A percentile compares a stretch with the other conserved stretches of the same genome.
Evolutionary conservation across 768 basidiomycete genomes (phyloP).

Genomic region (Mycena galericulata): DNA sequence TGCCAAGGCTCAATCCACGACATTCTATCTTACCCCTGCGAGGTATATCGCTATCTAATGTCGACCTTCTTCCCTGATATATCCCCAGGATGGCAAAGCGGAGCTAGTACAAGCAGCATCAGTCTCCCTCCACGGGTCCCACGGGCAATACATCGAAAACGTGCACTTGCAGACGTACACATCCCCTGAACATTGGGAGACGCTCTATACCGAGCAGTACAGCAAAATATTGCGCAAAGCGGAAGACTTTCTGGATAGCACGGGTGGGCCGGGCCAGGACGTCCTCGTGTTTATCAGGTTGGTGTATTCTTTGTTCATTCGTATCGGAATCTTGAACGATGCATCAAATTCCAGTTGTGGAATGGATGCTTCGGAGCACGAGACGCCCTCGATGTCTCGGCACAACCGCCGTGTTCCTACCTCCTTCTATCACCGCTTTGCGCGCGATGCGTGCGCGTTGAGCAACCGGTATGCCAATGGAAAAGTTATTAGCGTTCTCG

Average conservation of each 20-base stretch:
- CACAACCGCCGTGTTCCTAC: slow-evolving; percentile 91
- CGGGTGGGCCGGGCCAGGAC: slow-evolving; percentile 73
- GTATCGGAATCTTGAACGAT: slow-evolving; percentile 1
- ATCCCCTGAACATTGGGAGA: slow-evolving; percentile 76
- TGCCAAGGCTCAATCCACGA: slow-evolving; percentile 84
- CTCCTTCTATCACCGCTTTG: slow-evolving; percentile 88
- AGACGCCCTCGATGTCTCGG: slow-evolving; percentile 90
- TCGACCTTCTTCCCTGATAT: background rate
- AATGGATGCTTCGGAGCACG: slow-evolving; percentile 95
- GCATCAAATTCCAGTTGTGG: slow-evolving; percentile 74
- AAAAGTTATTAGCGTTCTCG: slow-evolving; percentile 87
- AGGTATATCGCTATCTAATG: slow-evolving; percentile 59
- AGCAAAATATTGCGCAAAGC: slow-evolving; percentile 74
- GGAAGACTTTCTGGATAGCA: slow-evolving; percentile 74
- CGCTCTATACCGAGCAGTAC: slow-evolving; percentile 78
- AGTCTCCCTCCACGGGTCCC: slow-evolving; percentile 78
- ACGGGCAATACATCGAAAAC: slow-evolving; percentile 91
- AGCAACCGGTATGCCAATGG: slow-evolving; percentile 75
- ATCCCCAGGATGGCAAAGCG: slow-evolving; percentile 79
- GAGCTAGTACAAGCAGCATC: slow-evolving; percentile 89
- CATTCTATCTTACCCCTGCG: slow-evolving; percentile 91
- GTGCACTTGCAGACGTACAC: slow-evolving; percentile 83
- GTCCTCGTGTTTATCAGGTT: slow-evolving; percentile 91
- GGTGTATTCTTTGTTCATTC: slow-evolving; percentile 20
- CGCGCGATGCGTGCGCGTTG: slow-evolving; percentile 74